These are phyloP conservation scores for Phalaenopsis aphrodite DNA, from an alignment of 106 monocot species.

Conservation along the genomic window DNA sequence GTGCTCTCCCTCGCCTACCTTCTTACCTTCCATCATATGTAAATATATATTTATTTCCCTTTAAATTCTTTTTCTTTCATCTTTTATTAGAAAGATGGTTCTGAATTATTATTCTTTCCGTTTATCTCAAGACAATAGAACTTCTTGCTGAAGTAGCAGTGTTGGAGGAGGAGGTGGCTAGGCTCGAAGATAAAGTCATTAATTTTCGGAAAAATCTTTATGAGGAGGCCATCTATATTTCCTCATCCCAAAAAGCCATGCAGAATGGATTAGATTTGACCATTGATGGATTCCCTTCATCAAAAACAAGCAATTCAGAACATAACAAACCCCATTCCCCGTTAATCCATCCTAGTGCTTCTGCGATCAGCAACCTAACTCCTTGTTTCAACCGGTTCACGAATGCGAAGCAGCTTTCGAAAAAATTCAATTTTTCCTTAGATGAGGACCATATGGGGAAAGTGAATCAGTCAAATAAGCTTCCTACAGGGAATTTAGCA, in stretches of 20 bases:
- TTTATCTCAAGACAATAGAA: conserved; percentile 52
- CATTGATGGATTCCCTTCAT: background rate
- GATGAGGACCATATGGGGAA: background rate
- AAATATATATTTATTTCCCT: background rate
- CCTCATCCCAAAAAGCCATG: conserved; percentile 40
- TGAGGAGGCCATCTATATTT: conserved; percentile 68
- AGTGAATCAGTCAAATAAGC: background rate
- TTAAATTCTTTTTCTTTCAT: background rate
- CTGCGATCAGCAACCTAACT: background rate
- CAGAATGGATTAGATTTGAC: conserved; percentile 19
- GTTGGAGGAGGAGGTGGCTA: conserved; percentile 83
- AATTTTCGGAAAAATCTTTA: conserved; percentile 76
- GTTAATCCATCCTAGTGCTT: background rate
- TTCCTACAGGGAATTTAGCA: background rate
- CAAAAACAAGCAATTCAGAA: background rate
- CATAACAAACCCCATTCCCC: background rate
- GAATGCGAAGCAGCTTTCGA: background rate
- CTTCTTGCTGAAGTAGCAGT: conserved; percentile 95
- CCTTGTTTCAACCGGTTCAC: background rate
- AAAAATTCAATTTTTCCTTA: background rate
- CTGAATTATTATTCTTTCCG: conserved; percentile 10
- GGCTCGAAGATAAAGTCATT: conserved; percentile 93
- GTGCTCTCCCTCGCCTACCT: conserved; percentile 86
- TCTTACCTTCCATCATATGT: conserved; percentile 77
- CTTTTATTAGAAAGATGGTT: conserved; percentile 1